These are phyloP conservation scores for Pichia nakasei DNA, from an alignment of 805 yeast genomes.

Conservation along the genomic window DNA sequence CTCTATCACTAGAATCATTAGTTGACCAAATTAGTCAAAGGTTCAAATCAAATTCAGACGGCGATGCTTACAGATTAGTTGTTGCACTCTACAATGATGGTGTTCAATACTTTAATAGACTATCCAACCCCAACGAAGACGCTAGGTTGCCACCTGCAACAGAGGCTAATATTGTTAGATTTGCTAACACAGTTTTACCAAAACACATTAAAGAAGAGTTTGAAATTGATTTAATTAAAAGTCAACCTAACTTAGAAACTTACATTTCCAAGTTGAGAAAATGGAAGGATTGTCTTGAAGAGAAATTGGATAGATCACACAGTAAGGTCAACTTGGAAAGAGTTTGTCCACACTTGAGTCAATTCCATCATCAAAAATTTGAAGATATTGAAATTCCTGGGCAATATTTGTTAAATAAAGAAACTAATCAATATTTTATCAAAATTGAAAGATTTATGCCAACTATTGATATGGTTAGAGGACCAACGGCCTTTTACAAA, in stretches of 20 bases:
- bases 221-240: constrained; percentile 79
- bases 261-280: constrained; percentile 75
- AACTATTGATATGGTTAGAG: constrained; percentile 77
- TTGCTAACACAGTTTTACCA: constrained; percentile 90
- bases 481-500: constrained; percentile 84
- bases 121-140: constrained; percentile 81
- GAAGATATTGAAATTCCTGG: constrained; percentile 98
- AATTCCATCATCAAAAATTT: constrained; percentile 95
- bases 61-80: constrained; percentile 89
- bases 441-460: constrained; percentile 92
- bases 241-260: constrained; percentile 81
- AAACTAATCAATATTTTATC: constrained; percentile 81
- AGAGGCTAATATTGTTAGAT: constrained; percentile 75
- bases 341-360: constrained; percentile 89
- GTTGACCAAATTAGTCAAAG: constrained; percentile 94
- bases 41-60: constrained; percentile 89
- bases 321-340: constrained; percentile 76
- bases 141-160: constrained; percentile 86
- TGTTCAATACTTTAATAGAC: constrained; percentile 76
- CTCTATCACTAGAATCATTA: constrained; percentile 85
- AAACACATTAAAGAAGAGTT: constrained; percentile 82
- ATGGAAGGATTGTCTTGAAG: constrained; percentile 92
- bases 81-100: constrained; percentile 92
- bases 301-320: constrained; percentile 79
- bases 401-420: constrained; percentile 82